Evolutionary conservation across 352 stramenopile species (phyloP).

Genomic region (Phytophthora ramorum): DNA sequence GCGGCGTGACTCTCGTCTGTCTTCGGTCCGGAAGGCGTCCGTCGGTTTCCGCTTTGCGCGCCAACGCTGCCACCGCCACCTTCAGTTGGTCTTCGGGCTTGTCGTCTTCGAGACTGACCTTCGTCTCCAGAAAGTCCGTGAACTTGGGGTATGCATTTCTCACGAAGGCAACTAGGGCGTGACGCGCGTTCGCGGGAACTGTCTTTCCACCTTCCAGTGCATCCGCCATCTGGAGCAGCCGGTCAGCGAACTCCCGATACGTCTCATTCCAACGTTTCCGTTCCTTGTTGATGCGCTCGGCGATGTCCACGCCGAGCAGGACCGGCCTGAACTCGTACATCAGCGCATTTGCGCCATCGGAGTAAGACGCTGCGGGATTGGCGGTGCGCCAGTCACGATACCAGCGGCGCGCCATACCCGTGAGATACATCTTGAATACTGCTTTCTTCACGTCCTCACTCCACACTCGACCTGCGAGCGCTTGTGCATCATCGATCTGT

Average conservation of each 20-base stretch:
- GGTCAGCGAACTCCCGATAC: too few species aligned
- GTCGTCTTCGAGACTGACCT: not conserved
- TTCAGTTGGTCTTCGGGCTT: not conserved
- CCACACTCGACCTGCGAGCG: not conserved
- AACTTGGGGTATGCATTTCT: too few species aligned
- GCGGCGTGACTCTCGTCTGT: too few species aligned
- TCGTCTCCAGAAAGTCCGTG: not conserved
- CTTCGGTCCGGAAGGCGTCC: not conserved
- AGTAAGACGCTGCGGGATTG: not conserved
- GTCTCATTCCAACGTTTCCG: too few species aligned
- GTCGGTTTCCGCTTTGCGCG: not conserved
- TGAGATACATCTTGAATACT: too few species aligned
- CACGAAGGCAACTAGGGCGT: too few species aligned
- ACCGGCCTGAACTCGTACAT: constrained; percentile 1
- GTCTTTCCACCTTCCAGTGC: too few species aligned
- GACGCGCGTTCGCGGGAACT: too few species aligned
- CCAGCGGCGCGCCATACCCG: too few species aligned
- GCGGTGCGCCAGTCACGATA: constrained; percentile 4
- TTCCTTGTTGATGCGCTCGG: too few species aligned
- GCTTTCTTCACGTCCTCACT: not conserved
- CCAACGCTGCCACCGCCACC: not conserved
- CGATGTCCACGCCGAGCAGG: too few species aligned
- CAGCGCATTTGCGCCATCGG: not conserved
- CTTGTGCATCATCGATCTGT: constrained; percentile 6
- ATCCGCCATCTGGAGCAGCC: too few species aligned